Base-by-base conservation (phyloP, 495 filamentous ascomycete species). In the Neurospora sp. region DNA sequence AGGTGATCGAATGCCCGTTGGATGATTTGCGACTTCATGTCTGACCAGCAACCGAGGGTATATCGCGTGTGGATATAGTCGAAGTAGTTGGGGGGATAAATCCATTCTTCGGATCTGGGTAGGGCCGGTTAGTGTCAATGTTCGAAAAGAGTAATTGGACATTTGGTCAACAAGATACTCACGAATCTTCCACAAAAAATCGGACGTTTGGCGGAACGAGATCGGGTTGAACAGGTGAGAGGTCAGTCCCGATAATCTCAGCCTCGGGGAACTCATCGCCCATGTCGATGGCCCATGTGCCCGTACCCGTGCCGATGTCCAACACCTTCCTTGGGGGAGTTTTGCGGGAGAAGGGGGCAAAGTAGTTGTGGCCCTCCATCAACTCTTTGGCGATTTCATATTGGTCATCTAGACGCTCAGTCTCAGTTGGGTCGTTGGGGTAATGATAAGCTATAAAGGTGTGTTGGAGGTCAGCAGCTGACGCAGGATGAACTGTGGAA, bases 241-340 rank as follows among this genome's bases (percentile, higher is more conserved):
- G 76, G 73, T 84, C 83, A 14, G 78, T 81, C 4, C 82, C 84
- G 27, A 80, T 74, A 9, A 88, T 77, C 66, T 79, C 59, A 9
- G 85, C 82, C 16, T 77, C 74, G 16, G 85, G 85, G 70, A 80
- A 86, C 72, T 75, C 70, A 75, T 86, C 83, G 27, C 83, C 88
- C 77, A 89, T 78, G 69, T 76, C 79, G 54, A 81, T 81, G 72
- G 84, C 84, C 86, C 87, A 89, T n/a, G 59, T 70, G 10, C 85
- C 85, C 3, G 83, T 92, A 4, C 92, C 92, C 10, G 90, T 92
- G 8, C 89, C 91, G 18, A 93, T 86, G 76, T 93, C 92, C 2
- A 94, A 84, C 18, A 93, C 87, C 38, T 82, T 80, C 42, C 83
- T 77, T 1, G 90, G 89, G 11, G 87, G 79, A n/a, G 77, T 71